Percentiles rank a stretch among this genome's conserved stretches.
phyloP scores from a whole-genome alignment of 1,284 basidiomycete genomes.

The Erythrobasidium hasegawianum region DNA sequence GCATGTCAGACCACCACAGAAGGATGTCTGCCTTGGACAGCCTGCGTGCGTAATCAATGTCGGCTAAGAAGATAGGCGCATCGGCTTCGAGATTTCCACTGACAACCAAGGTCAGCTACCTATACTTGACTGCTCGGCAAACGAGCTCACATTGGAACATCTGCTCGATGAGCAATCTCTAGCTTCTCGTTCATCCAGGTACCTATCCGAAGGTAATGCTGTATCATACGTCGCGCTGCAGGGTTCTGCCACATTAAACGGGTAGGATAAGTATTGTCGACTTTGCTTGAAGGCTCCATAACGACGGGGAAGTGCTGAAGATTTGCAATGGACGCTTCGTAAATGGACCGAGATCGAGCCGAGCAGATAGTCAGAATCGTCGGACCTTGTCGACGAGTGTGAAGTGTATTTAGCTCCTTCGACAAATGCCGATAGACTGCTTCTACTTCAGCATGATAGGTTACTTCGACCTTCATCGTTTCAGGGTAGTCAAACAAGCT shows the following conservation, averaged over 20 bases:
- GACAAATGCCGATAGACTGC: constrained; percentile 82
- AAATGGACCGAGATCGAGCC: constrained; percentile 76
- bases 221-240: constrained; percentile 64
- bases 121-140: neutral
- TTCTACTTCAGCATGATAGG: constrained; percentile 72
- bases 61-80: constrained; percentile 77
- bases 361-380: constrained; percentile 79
- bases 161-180: constrained; percentile 81
- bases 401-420: constrained; percentile 68
- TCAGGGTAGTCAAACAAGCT: constrained; percentile 65
- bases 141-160: constrained; percentile 66
- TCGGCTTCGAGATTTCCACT: constrained; percentile 76
- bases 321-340: constrained; percentile 69
- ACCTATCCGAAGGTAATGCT: constrained; percentile 74
- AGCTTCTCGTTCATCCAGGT: constrained; percentile 77
- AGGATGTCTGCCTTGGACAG: constrained; percentile 82
- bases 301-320: constrained; percentile 82
- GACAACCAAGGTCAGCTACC: neutral
- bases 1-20: constrained; percentile 92
- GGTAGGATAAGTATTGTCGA: constrained; percentile 49
- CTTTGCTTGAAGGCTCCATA: constrained; percentile 72
- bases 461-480: constrained; percentile 64
- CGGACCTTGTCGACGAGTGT: constrained; percentile 62
- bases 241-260: constrained; percentile 56
- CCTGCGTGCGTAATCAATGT: constrained; percentile 85